Evolutionary conservation across 2,329 filamentous ascomycete genomes (phyloP).

Genomic region (Magnaporthiopsis incrustans): DNA sequence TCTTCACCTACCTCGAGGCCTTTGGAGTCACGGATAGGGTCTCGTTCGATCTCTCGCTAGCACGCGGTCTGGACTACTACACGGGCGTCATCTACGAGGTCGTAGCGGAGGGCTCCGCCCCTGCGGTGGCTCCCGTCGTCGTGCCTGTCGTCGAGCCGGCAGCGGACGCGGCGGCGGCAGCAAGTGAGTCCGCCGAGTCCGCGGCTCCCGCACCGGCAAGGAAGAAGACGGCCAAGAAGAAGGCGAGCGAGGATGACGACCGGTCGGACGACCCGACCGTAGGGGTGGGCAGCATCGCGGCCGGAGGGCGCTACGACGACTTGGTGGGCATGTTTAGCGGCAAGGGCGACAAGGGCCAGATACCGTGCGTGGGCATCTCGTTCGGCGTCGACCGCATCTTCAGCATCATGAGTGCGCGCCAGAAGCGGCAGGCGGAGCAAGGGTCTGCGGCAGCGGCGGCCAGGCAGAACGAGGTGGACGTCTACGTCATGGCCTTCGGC

Average conservation of each 20-base stretch:
- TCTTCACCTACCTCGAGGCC: constrained; percentile 75
- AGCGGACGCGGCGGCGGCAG: neutral
- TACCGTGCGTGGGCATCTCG: constrained; percentile 86
- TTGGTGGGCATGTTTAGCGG: constrained; percentile 87
- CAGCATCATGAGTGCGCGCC: constrained; percentile 75
- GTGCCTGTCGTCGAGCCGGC: neutral
- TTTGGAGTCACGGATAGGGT: constrained; percentile 66
- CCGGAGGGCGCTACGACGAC: constrained; percentile 86
- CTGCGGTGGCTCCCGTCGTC: constrained; percentile 25
- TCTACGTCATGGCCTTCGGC: constrained; percentile 91
- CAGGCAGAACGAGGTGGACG: constrained; percentile 69
- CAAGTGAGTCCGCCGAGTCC: neutral
- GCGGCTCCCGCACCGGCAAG: constrained; percentile 11
- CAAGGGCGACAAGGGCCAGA: constrained; percentile 66
- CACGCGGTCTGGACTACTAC: constrained; percentile 52
- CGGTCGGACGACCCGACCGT: constrained; percentile 71
- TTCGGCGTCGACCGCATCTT: constrained; percentile 96
- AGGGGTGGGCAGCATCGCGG: constrained; percentile 80
- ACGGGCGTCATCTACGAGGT: constrained; percentile 89
- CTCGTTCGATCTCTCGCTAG: constrained; percentile 84
- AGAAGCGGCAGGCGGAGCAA: constrained; percentile 35
- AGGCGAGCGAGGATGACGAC: constrained; percentile 49
- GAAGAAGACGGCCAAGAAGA: constrained; percentile 27
- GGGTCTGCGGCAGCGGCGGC: constrained; percentile 35
- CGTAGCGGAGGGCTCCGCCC: constrained; percentile 32